Evolutionary conservation across 2,329 filamentous ascomycete genomes (phyloP).

Genomic region (Ceratocystis albifundus): DNA sequence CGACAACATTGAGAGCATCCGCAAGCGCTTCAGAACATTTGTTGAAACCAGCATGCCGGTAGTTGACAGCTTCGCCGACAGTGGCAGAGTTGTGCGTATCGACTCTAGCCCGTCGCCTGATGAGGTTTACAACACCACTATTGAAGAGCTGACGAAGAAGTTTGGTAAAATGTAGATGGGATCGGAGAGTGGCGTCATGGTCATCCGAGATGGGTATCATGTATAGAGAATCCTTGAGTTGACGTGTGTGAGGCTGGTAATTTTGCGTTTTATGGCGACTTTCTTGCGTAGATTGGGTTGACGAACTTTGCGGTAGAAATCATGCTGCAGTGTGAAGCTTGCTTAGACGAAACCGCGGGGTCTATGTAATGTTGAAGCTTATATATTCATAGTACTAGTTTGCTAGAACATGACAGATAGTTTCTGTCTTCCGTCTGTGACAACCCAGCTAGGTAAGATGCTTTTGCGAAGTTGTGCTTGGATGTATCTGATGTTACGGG

Average conservation of each 20-base stretch:
- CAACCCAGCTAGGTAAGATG: too few relatives aligned
- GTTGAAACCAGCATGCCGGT: constrained; percentile 97
- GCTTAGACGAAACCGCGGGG: not conserved
- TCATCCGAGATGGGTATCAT: not conserved
- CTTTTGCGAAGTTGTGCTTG: too few relatives aligned
- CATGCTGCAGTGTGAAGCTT: not conserved
- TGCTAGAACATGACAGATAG: not conserved
- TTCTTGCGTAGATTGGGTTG: too few relatives aligned
- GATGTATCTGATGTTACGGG: too few relatives aligned
- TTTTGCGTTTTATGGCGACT: too few relatives aligned
- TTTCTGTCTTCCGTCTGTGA: too few relatives aligned
- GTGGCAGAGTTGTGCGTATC: constrained; percentile 71
- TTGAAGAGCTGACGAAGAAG: constrained; percentile 38
- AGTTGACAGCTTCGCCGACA: constrained; percentile 66
- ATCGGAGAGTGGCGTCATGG: too few relatives aligned
- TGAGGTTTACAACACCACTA: constrained; percentile 45
- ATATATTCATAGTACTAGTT: not conserved
- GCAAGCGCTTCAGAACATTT: constrained; percentile 91
- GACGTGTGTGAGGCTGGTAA: not conserved
- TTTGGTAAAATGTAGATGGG: constrained; percentile 31
- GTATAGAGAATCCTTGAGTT: not conserved
- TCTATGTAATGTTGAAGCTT: not conserved
- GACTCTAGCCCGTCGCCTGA: constrained; percentile 58
- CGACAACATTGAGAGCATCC: constrained; percentile 90
- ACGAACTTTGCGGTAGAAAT: too few relatives aligned